Evolutionary conservation across 2,329 filamentous ascomycete genomes (phyloP).

Genomic region (Epichloe sibirici): DNA sequence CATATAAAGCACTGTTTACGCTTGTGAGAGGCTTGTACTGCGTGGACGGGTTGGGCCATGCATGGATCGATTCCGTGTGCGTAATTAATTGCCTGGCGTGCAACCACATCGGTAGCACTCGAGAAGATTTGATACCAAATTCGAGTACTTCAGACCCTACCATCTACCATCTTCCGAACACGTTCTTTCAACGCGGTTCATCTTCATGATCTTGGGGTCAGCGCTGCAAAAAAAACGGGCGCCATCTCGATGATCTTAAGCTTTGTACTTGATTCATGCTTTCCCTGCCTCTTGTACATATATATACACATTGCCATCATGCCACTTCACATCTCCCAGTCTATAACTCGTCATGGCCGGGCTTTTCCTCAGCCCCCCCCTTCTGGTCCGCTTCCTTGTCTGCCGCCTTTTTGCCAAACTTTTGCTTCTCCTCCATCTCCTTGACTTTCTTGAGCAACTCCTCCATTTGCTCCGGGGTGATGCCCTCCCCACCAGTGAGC

Average conservation of each 20-base stretch:
- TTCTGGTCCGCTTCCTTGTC: constrained; percentile 11
- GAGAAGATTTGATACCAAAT: too few species aligned
- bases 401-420: constrained; percentile 13
- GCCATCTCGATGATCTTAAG: not conserved
- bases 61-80: too few species aligned
- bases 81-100: too few species aligned
- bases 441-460: constrained; percentile 31
- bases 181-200: too few species aligned
- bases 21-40: not conserved
- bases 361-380: constrained; percentile 8
- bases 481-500: constrained; percentile 29
- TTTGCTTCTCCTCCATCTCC: constrained; percentile 18
- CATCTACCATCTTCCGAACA: too few species aligned
- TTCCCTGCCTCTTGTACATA: constrained; percentile 1
- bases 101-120: too few species aligned
- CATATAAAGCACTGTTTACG: not conserved
- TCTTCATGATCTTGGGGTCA: too few species aligned
- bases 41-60: not conserved
- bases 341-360: constrained; percentile 25
- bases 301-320: constrained; percentile 1
- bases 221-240: not conserved
- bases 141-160: too few species aligned
- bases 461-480: constrained; percentile 24
- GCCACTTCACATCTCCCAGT: not conserved
- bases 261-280: constrained; percentile 3